Evolutionary conservation across 1,284 basidiomycete species (phyloP).

Genomic region (Phylloboletellus chloephorus): DNA sequence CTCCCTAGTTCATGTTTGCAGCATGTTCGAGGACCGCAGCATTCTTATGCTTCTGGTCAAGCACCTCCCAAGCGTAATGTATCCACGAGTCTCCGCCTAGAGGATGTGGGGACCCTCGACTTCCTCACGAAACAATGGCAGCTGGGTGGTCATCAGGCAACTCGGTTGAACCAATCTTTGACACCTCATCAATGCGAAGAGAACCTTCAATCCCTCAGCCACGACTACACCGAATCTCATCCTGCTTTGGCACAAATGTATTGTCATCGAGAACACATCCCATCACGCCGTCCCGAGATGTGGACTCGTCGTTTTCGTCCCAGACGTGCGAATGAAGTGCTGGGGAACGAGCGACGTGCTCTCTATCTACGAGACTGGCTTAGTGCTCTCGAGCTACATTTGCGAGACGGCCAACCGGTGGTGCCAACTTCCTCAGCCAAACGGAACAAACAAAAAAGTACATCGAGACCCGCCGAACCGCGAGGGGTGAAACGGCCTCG

Average conservation of each 20-base stretch:
- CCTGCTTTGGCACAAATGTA: constrained; percentile 53
- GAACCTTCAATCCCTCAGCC: constrained; percentile 11
- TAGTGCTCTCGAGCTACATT: constrained; percentile 57
- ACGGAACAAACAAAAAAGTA: constrained; percentile 18
- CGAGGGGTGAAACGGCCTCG: constrained; percentile 45
- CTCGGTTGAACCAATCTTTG: constrained; percentile 2
- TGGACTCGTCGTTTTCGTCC: constrained; percentile 84
- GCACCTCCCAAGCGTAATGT: constrained; percentile 11
- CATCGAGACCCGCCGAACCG: constrained; percentile 27
- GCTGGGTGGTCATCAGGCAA: constrained; percentile 3
- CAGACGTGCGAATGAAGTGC: constrained; percentile 62
- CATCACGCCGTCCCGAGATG: constrained; percentile 33
- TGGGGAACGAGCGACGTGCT: constrained; percentile 77
- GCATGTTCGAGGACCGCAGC: constrained; percentile 58
- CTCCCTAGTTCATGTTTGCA: constrained; percentile 52
- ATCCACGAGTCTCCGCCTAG: background rate
- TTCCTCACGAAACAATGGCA: constrained; percentile 18
- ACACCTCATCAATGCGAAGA: constrained; percentile 21
- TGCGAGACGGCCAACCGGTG: constrained; percentile 29
- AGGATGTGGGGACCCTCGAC: constrained; percentile 10
- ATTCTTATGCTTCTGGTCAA: constrained; percentile 17
- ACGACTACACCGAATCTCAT: constrained; percentile 29
- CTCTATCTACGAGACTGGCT: constrained; percentile 83
- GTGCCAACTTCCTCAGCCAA: constrained; percentile 5
- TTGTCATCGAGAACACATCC: constrained; percentile 15